Base-by-base conservation (phyloP, 208 protist species). In the Leishmania tropica region DNA sequence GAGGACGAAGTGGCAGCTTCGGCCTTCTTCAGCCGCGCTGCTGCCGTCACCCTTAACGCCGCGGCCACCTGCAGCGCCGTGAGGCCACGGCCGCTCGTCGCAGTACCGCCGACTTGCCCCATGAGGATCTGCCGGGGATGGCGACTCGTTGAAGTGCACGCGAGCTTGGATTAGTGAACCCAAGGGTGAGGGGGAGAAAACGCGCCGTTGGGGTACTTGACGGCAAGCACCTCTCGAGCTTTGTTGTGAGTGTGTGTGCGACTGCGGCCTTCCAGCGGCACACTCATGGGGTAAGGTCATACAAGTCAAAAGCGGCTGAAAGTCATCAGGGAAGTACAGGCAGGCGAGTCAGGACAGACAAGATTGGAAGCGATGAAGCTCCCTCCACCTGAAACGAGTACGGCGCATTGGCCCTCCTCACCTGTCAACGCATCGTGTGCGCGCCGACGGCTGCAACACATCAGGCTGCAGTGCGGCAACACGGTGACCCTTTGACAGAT, bases 71-170 rank as follows among this genome's bases (percentile, higher is more conserved):
- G 92, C 40, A 86, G 47, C 31, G 82, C 89, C 40, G 93, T 95
- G 24, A 97, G 82, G 2, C 93, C 91, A 2, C 79, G 80, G 13
- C 94, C 94, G 54, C 94, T 97, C 10, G 93, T 97, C 31, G 94
- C 87, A 2, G 92, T 81, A 11, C 92, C 85, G n/a, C 76, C 58
- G 37, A 47, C 48, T 78, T 81, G 81, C 8, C 85, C 81, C 85
- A 88, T 86, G 67, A 65, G 19, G 45, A 54, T 74, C 48, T 76
- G n/a, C 51, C 24, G 31, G 8, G 15, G 51, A 48, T 76, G 19
- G 24, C 47, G 53, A 76, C 6, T 31, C 35, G 31, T 40, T 4
- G 11, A 62, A 40, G 31, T 40, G 28, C 47, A 35, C 35, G 21
- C 47, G 51, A 13, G 72, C n/a, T 75, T 54, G 28, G 17, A 53